A percentile compares a stretch with the other conserved stretches of the same genome.
phyloP scores from a whole-genome alignment of 208 protist genomes.

The Acanthamoeba healyi region DNA sequence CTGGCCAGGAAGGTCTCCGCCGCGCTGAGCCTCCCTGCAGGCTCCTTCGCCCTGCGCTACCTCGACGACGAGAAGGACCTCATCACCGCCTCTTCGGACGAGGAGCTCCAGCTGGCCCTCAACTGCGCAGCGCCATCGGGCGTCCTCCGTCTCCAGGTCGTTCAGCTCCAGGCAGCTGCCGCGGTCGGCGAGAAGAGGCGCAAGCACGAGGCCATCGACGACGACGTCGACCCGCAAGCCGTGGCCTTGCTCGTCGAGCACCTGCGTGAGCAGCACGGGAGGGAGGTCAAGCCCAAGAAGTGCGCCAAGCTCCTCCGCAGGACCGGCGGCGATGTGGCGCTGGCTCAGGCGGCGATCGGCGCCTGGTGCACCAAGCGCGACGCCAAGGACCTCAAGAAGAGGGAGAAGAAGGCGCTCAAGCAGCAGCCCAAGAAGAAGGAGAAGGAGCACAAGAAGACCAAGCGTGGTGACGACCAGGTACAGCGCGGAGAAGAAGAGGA shows the following conservation, averaged over 20 bases:
- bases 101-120: constrained; percentile 38
- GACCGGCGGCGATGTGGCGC: background rate
- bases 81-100: constrained; percentile 55
- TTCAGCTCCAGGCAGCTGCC: background rate
- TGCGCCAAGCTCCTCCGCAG: constrained; percentile 22
- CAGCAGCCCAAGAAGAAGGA: background rate
- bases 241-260: constrained; percentile 5
- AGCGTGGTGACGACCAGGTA: background rate
- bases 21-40: background rate
- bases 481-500: background rate
- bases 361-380: background rate
- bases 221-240: background rate
- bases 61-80: constrained; percentile 58
- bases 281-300: constrained; percentile 37
- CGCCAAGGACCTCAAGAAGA: background rate
- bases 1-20: background rate
- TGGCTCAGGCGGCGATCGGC: background rate
- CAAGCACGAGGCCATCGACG: background rate
- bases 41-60: constrained; percentile 5
- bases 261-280: background rate
- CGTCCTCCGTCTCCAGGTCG: background rate
- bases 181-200: background rate
- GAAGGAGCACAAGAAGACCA: background rate
- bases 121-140: background rate
- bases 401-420: constrained; percentile 22